Conservation (phyloP, 208 protist species). For the Acanthamoeba culbertsoni region DNA sequence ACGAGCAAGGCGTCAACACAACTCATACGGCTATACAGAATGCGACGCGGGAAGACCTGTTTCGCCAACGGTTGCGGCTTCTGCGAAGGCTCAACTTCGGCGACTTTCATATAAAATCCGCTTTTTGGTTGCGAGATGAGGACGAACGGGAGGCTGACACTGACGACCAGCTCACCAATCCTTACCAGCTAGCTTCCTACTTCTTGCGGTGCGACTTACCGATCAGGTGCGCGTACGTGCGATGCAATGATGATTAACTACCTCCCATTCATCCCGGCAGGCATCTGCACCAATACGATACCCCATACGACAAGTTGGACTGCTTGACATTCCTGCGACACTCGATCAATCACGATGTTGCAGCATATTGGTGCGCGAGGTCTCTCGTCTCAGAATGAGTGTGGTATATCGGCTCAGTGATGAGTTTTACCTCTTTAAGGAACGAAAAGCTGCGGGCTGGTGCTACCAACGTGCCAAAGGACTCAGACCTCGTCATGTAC, state of each 20-base stretch:
- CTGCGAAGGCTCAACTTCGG: neutral
- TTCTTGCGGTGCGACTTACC: neutral
- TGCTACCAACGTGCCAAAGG: neutral
- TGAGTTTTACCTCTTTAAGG: neutral
- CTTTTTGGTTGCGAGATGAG: neutral
- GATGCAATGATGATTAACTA: no score
- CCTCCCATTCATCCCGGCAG: neutral
- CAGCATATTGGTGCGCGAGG: neutral
- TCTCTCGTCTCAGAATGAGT: neutral
- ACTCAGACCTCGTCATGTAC: conserved; percentile 24
- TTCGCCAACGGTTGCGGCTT: neutral
- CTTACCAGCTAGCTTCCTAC: conserved; percentile 12
- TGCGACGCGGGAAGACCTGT: neutral
- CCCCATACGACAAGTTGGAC: conserved; percentile 43
- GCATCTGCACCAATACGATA: neutral
- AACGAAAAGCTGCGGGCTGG: neutral
- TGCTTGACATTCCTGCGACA: conserved; percentile 42
- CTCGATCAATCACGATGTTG: conserved; percentile 15
- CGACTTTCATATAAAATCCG: conserved; percentile 29
- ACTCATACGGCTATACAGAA: neutral
- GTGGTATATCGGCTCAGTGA: neutral
- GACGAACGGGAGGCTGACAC: neutral
- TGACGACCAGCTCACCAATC: neutral
- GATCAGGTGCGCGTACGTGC: neutral
- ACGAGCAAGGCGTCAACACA: no score